Percentiles rank a stretch among this genome's conserved stretches.
These are phyloP conservation scores for Domatiomyces catenatus DNA, from an alignment of 2,329 filamentous ascomycete species.

Conservation along the genomic window DNA sequence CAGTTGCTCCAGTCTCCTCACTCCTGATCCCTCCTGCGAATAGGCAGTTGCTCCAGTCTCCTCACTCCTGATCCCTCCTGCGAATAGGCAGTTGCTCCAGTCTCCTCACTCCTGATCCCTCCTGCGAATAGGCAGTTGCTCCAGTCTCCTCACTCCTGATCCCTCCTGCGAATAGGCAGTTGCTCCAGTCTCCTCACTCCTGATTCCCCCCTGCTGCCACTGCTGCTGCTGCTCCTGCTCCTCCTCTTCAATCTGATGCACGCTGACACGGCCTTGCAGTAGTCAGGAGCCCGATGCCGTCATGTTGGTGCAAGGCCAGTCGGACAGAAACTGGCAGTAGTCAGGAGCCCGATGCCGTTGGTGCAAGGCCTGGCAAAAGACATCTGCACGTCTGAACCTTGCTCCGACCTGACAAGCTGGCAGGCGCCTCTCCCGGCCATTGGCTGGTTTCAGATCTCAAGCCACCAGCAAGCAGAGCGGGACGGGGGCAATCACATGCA, in stretches of 20 bases:
- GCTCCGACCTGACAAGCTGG: not conserved
- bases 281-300: not conserved
- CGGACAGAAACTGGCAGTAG: too few species aligned
- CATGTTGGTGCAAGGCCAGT: not conserved
- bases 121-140: too few species aligned
- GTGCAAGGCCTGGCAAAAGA: not conserved
- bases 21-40: too few species aligned
- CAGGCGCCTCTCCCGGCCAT: not conserved
- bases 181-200: too few species aligned
- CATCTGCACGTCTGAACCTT: not conserved
- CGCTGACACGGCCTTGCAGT: not conserved
- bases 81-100: too few species aligned
- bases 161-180: too few species aligned
- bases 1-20: too few species aligned
- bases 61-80: too few species aligned
- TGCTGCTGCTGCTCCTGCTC: not conserved
- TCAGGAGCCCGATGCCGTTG: not conserved
- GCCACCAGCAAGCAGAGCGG: not conserved
- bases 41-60: too few species aligned
- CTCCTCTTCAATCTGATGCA: not conserved
- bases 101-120: too few species aligned
- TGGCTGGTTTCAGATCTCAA: not conserved
- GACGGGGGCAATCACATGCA: not conserved
- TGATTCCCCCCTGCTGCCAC: too few species aligned
- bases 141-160: too few species aligned